Conservation (phyloP, 2,329 filamentous ascomycete species). For the Aspergillus arachidicola region DNA sequence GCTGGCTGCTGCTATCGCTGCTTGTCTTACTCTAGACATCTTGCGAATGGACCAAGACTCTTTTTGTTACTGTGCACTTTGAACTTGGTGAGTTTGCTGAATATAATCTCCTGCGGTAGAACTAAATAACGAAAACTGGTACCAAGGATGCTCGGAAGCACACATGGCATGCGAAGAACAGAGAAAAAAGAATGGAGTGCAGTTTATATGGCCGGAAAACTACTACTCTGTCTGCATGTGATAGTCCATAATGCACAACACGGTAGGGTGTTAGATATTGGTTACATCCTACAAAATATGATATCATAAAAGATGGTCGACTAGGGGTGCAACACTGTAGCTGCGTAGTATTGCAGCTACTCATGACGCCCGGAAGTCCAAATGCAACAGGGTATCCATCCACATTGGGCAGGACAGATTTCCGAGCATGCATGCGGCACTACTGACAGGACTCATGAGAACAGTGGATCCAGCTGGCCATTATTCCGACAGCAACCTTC, state of each 20-base stretch:
- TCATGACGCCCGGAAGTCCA: background rate
- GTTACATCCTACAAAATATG: background rate
- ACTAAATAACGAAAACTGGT: background rate
- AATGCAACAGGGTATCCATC: background rate
- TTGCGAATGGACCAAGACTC: too few relatives aligned
- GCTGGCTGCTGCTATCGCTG: background rate
- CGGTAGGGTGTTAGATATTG: too few relatives aligned
- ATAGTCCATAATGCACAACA: background rate
- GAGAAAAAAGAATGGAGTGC: too few relatives aligned
- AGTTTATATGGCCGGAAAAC: background rate
- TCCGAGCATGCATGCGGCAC: too few relatives aligned
- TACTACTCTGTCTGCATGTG: background rate
- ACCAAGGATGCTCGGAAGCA: too few relatives aligned
- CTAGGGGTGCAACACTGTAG: background rate
- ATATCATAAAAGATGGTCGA: background rate
- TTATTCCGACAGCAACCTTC: too few relatives aligned
- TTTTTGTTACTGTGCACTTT: too few relatives aligned
- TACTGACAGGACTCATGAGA: too few relatives aligned
- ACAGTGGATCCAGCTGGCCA: too few relatives aligned
- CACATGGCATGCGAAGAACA: too few relatives aligned
- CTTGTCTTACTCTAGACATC: background rate
- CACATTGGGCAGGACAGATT: background rate
- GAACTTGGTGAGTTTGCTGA: too few relatives aligned
- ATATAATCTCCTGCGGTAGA: too few relatives aligned
- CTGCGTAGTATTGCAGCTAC: background rate